phyloP scores from a whole-genome alignment of 129 eudicot species.

The Cynara cardunculus region DNA sequence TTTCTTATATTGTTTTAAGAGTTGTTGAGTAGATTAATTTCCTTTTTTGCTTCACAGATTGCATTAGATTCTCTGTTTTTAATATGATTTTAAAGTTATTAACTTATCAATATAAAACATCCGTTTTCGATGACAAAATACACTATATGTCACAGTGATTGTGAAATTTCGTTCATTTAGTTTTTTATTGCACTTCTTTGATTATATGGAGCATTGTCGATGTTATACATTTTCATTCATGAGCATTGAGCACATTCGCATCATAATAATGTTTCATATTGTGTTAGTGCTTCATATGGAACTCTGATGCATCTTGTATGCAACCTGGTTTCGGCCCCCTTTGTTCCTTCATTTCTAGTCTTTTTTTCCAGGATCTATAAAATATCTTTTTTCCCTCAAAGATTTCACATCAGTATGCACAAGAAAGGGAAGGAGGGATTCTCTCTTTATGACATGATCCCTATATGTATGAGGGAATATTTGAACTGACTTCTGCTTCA shows the following conservation, averaged over 20 bases:
- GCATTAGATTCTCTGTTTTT: too few species aligned
- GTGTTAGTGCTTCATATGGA: too few species aligned
- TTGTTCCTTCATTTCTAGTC: not conserved
- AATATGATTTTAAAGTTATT: too few species aligned
- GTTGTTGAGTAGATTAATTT: too few species aligned
- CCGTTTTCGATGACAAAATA: too few species aligned
- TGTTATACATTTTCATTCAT: not conserved
- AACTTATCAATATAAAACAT: too few species aligned
- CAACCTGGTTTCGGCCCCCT: not conserved
- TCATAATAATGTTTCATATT: too few species aligned
- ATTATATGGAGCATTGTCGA: not conserved
- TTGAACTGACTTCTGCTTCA: not conserved
- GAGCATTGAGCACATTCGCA: not conserved
- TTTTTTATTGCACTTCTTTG: too few species aligned
- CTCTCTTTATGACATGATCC: not conserved
- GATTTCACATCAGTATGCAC: not conserved
- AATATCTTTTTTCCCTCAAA: not conserved
- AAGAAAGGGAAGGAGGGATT: not conserved
- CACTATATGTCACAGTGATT: not conserved
- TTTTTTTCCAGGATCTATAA: not conserved
- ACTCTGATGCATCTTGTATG: too few species aligned
- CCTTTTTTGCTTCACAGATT: too few species aligned
- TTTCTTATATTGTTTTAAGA: too few species aligned
- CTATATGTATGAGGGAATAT: too few species aligned
- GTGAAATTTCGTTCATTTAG: not conserved